A percentile compares a stretch with the other conserved stretches of the same genome.
Conservation (phyloP, 2,329 filamentous ascomycete species). For the Aspergillus ochraceus region DNA sequence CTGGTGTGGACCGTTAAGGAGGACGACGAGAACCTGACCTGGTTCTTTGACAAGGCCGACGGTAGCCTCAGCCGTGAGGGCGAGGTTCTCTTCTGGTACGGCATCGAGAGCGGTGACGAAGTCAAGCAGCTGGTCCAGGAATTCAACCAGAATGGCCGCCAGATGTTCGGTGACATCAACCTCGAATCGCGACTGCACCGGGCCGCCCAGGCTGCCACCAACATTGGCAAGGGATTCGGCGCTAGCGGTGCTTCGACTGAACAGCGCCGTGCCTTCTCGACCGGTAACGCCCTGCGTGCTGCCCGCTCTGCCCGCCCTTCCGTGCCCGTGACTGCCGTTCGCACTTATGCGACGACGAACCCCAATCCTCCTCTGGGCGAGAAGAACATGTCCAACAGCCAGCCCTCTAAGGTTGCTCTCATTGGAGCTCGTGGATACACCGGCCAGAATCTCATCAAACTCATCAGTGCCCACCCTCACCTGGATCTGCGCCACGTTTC, state of each 20-base stretch:
- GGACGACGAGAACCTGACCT: conserved; percentile 93
- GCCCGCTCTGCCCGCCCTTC: conserved; percentile 31
- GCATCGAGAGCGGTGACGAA: conserved; percentile 77
- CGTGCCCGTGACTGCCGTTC: conserved; percentile 32
- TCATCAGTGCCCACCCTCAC: conserved; percentile 83
- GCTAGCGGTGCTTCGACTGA: conserved; percentile 51
- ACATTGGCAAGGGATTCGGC: conserved; percentile 49
- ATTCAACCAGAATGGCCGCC: conserved; percentile 76
- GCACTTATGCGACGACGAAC: conserved; percentile 56
- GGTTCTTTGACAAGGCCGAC: conserved; percentile 97
- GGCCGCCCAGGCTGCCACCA: conserved; percentile 69
- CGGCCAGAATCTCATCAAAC: conserved; percentile 82
- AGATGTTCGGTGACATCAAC: conserved; percentile 88
- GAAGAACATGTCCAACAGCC: conserved; percentile 81
- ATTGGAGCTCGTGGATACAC: conserved; percentile 95
- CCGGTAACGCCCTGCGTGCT: conserved; percentile 41
- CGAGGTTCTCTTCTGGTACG: conserved; percentile 96
- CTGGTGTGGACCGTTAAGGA: conserved; percentile 96
- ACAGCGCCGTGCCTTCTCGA: conserved; percentile 67
- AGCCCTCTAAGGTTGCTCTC: conserved; percentile 76
- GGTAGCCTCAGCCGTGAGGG: conserved; percentile 83
- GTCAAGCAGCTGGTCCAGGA: conserved; percentile 81
- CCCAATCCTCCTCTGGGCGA: conserved; percentile 87
- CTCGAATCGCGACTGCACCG: conserved; percentile 80
- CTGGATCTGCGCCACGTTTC: conserved; percentile 91